Evolutionary conservation across 2,329 filamentous ascomycete species (phyloP).

Genomic region (Phaeoacremonium minimum): DNA sequence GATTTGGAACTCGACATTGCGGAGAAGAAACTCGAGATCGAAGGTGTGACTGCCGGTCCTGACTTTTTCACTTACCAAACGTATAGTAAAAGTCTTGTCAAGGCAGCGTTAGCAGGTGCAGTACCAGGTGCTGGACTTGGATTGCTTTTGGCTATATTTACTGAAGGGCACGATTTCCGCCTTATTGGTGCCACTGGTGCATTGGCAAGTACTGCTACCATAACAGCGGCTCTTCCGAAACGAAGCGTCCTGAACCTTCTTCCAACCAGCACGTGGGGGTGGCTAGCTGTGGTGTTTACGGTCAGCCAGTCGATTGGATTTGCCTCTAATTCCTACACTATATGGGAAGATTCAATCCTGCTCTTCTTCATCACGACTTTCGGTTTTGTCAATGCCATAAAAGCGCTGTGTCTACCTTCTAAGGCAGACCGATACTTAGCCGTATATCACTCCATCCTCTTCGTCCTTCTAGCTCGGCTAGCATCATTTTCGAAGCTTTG

Average conservation of each 20-base stretch:
- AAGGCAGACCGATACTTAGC: slow-evolving; percentile 68
- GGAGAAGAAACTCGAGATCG: slow-evolving; percentile 52
- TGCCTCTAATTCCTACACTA: slow-evolving; percentile 95
- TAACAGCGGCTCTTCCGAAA: slow-evolving; percentile 35
- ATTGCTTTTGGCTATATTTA: slow-evolving; percentile 21
- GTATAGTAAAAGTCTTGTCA: slow-evolving; percentile 32
- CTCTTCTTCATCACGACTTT: slow-evolving; percentile 90
- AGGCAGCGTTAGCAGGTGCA: slow-evolving; percentile 28
- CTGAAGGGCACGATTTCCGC: slow-evolving; percentile 32
- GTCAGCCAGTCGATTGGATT: slow-evolving; percentile 89
- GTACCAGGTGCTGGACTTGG: slow-evolving; percentile 26
- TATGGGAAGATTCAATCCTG: slow-evolving; percentile 96
- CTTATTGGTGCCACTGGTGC: slow-evolving; percentile 35
- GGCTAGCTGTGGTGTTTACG: slow-evolving; percentile 76
- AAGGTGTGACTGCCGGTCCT: slow-evolving; percentile 24
- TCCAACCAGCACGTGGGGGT: slow-evolving; percentile 82
- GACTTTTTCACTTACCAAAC: slow-evolving; percentile 25
- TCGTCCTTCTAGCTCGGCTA: slow-evolving; percentile 72
- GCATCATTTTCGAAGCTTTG: slow-evolving; percentile 89
- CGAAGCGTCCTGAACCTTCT: slow-evolving; percentile 44
- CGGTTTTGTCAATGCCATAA: slow-evolving; percentile 68
- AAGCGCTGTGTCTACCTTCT: slow-evolving; percentile 69
- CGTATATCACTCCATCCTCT: slow-evolving; percentile 79
- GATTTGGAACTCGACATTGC: slow-evolving; percentile 55
- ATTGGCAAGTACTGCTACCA: slow-evolving; percentile 37